A percentile compares a stretch with the other conserved stretches of the same genome.
These are phyloP conservation scores for Melocanna baccifera DNA, from an alignment of 176 grass and related monocot genomes.

Conservation along the genomic window DNA sequence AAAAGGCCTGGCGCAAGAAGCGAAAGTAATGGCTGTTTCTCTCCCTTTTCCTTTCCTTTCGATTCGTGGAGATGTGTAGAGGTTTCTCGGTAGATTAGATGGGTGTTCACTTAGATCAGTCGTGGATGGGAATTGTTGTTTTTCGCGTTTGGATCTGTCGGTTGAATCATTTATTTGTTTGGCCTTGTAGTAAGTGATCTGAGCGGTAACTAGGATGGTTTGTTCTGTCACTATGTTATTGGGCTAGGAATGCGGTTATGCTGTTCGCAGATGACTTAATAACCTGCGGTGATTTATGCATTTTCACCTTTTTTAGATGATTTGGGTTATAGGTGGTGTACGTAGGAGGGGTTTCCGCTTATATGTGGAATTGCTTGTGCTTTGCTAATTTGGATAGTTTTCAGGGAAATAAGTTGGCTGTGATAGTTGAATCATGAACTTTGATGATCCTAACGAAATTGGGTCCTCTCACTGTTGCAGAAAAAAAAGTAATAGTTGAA, in stretches of 20 bases:
- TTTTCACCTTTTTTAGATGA: neutral
- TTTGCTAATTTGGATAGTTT: neutral
- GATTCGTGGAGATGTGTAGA: neutral
- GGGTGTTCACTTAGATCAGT: neutral
- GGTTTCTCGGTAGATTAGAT: neutral
- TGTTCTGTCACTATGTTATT: neutral
- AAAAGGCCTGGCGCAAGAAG: conserved; percentile 51
- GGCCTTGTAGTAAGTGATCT: neutral
- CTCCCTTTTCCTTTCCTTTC: neutral
- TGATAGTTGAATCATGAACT: neutral
- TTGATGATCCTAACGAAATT: neutral
- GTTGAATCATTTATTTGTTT: neutral
- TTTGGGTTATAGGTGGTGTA: neutral
- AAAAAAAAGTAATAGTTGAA: neutral
- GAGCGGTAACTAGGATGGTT: neutral
- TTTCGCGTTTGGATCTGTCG: neutral
- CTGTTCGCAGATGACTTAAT: neutral
- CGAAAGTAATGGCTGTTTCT: conserved; percentile 29
- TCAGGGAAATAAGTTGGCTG: neutral
- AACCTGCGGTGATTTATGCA: neutral
- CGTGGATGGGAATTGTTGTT: neutral
- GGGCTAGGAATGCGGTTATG: neutral
- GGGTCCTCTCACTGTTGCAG: neutral
- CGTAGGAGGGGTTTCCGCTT: too few species aligned
- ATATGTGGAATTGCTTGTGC: neutral